Percentiles rank a stretch among this genome's conserved stretches.
phyloP scores from a whole-genome alignment of 139 green algal genomes.

The Zygnema circumcarinatum region DNA sequence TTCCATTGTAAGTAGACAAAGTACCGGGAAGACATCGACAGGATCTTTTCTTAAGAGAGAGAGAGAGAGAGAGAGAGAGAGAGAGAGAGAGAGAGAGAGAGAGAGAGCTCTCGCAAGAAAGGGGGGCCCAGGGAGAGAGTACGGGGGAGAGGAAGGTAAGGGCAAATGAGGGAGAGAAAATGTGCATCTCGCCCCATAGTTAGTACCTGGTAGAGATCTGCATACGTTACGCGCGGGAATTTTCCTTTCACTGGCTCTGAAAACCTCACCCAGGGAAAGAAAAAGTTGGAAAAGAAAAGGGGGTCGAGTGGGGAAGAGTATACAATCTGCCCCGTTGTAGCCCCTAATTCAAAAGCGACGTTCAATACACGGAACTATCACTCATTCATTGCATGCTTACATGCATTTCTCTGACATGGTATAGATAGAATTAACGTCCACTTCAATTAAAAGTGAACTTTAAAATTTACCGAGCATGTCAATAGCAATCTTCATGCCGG shows the following conservation, averaged over 20 bases:
- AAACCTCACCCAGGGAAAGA: background rate
- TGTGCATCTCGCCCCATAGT: too few species aligned
- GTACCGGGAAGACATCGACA: background rate
- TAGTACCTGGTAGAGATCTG: constrained; percentile 53
- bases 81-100: constrained; percentile 1
- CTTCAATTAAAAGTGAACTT: too few species aligned
- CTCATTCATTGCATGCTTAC: too few species aligned
- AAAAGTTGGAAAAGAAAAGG: background rate
- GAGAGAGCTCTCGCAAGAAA: too few species aligned
- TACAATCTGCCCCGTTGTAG: too few species aligned
- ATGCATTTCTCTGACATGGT: too few species aligned
- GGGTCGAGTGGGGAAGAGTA: too few species aligned
- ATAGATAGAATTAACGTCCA: background rate
- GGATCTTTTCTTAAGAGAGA: too few species aligned
- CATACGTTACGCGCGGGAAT: constrained; percentile 43
- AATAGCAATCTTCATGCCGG: constrained; percentile 58
- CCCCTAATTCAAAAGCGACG: too few species aligned
- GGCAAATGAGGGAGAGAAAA: background rate
- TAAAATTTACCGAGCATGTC: constrained; percentile 37
- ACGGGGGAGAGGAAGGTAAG: background rate
- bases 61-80: background rate
- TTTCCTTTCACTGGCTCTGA: constrained; percentile 57
- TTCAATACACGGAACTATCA: too few species aligned
- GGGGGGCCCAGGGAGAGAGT: too few species aligned
- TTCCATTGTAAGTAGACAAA: background rate